Base-by-base conservation (phyloP, 1,139 yeast genomes). In the Pichia norvegensis region DNA sequence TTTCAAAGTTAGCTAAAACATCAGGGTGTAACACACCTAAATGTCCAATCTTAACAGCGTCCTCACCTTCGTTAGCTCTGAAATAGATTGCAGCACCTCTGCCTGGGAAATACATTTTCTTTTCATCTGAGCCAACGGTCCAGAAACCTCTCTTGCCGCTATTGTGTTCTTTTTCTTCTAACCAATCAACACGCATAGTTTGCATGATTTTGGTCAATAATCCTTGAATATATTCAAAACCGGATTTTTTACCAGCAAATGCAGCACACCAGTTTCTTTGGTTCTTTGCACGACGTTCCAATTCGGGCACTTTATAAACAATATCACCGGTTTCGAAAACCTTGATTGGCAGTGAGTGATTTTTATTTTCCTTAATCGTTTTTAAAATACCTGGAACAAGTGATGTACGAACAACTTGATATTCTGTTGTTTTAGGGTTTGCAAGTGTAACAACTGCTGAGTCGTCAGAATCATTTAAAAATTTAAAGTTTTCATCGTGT, bases 11-110 rank as follows among this genome's bases (percentile, higher is more conserved):
- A 56, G 74, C 74, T 76, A 90, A 74, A 48, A 94, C 98, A 62
- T 85, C 88, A 33, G 99, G 99, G 66, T 94, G 99, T 61, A 94
- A 73, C 48, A 88, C 97, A 63, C 99, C 99, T 57, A 94, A 72
- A 42, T 79, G 70, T 55, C 99, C 99, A 59, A 94, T 76, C 45
- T 71, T 77, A 54, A 72, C 67, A 25, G 72, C 74, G 39, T 74
- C 68, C 25, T 66, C 81, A 48, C 78, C 83, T 52, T 77, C 76
- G 50, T 69, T 73, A 48, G 74, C 68, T 69, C 95, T 78, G 70
- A 80, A 85, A 67, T 74, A 77, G 50, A 94, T 75, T 60, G 77
- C 80, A 43, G 98, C 98, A 51, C 97, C 97, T 72, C 98, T 83
- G 42, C 97, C 98, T 39, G 96, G 95, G 84, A 94, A 92, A 69